phyloP scores from a whole-genome alignment of 768 basidiomycete genomes.

The Boletus sp. region DNA sequence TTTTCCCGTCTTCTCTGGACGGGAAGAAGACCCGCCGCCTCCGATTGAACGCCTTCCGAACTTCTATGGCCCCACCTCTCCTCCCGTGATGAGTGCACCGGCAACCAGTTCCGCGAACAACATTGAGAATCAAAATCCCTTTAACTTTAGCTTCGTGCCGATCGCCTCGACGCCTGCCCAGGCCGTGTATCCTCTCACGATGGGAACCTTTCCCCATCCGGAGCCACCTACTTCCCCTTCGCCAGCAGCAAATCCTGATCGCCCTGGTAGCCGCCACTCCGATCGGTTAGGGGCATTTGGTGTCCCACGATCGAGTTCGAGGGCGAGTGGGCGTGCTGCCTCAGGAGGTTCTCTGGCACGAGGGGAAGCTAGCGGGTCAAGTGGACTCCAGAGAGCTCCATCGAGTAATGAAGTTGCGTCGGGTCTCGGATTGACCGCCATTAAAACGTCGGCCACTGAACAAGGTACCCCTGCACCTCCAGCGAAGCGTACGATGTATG shows the following conservation, averaged over 20 bases:
- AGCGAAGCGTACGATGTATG: constrained; percentile 74
- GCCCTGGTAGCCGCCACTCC: constrained; percentile 33
- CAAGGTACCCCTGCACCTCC: constrained; percentile 40
- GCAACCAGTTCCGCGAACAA: constrained; percentile 48
- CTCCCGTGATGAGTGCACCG: constrained; percentile 33
- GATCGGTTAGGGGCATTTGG: constrained; percentile 29
- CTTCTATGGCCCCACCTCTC: constrained; percentile 44
- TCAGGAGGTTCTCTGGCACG: constrained; percentile 26
- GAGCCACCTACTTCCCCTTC: constrained; percentile 35
- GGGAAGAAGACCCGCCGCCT: constrained; percentile 42
- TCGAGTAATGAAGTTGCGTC: constrained; percentile 48
- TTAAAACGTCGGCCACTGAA: constrained; percentile 39
- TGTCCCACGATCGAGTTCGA: constrained; percentile 38
- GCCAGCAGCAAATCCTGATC: constrained; percentile 31
- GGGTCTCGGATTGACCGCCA: constrained; percentile 40
- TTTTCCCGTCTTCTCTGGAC: constrained; percentile 51
- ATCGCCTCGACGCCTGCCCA: constrained; percentile 52
- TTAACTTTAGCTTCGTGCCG: constrained; percentile 50
- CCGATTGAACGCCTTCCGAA: constrained; percentile 52
- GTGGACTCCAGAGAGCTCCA: constrained; percentile 28
- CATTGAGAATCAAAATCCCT: constrained; percentile 52
- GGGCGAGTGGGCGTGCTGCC: constrained; percentile 28
- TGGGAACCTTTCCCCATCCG: constrained; percentile 35
- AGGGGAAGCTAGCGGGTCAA: constrained; percentile 26
- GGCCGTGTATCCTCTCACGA: constrained; percentile 35